Evolutionary conservation across 495 filamentous ascomycete species (phyloP).

Genomic region (Glarea lozoyensis): DNA sequence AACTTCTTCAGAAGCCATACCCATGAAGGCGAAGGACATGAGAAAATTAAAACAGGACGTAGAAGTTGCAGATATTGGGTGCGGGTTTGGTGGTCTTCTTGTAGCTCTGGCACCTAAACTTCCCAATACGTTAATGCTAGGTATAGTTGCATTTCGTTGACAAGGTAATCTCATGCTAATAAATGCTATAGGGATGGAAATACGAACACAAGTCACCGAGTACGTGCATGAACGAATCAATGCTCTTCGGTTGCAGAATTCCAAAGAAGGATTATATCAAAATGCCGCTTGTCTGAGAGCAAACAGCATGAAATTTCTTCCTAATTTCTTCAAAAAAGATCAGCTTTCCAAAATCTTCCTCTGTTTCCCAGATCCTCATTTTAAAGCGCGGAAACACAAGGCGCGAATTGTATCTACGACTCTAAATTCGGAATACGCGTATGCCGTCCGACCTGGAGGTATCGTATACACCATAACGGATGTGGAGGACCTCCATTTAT

Average conservation of each 20-base stretch:
- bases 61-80: constrained; percentile 95
- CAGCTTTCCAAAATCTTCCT: constrained; percentile 88
- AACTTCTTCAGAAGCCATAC: too few species aligned
- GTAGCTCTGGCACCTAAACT: constrained; percentile 75
- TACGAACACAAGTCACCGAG: constrained; percentile 77
- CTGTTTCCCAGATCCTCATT: constrained; percentile 97
- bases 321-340: constrained; percentile 76
- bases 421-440: constrained; percentile 89
- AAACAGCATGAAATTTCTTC: constrained; percentile 98
- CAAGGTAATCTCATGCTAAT: constrained; percentile 4
- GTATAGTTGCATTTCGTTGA: constrained; percentile 29
- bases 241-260: constrained; percentile 63
- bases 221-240: constrained; percentile 80
- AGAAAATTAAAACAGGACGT: constrained; percentile 54
- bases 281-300: constrained; percentile 81
- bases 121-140: constrained; percentile 75
- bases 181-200: constrained; percentile 59
- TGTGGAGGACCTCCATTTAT: constrained; percentile 85
- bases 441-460: constrained; percentile 71
- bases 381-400: constrained; percentile 96
- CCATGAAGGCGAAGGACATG: constrained; percentile 18
- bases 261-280: constrained; percentile 54
- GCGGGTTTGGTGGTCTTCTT: constrained; percentile 87
- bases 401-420: constrained; percentile 85
- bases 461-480: constrained; percentile 94